These are phyloP conservation scores for Ophiognomonia clavigignenti-juglandacearum DNA, from an alignment of 2,329 filamentous ascomycete genomes.

Conservation along the genomic window DNA sequence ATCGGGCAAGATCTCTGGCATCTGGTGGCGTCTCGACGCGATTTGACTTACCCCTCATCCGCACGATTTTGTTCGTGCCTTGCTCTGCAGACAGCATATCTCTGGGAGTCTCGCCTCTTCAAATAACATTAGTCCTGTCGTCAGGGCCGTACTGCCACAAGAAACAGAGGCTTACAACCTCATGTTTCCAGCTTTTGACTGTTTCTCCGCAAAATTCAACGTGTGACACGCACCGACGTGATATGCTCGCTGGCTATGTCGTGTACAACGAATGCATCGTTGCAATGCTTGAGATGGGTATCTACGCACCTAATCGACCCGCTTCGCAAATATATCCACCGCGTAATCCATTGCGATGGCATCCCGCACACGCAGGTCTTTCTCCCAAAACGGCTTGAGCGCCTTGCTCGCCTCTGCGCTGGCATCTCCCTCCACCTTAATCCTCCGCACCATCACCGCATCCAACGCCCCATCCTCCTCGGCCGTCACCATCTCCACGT, in stretches of 20 bases:
- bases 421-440: slow-evolving; percentile 31
- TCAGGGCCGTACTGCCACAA: slow-evolving; percentile 1
- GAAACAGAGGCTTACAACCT: no score
- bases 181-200: no score
- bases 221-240: no score
- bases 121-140: slow-evolving; percentile 11
- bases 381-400: slow-evolving; percentile 19
- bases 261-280: not conserved
- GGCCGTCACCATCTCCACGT: not conserved
- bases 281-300: not conserved
- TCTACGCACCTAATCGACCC: not conserved
- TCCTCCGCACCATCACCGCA: slow-evolving; percentile 22
- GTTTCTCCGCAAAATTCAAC: no score
- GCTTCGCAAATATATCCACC: slow-evolving; percentile 12
- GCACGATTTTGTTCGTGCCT: slow-evolving; percentile 13
- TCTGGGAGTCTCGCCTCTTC: slow-evolving; percentile 10
- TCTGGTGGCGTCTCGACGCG: slow-evolving; percentile 11
- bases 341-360: slow-evolving; percentile 13
- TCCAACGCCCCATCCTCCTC: not conserved
- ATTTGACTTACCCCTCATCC: slow-evolving; percentile 15
- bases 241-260: not conserved
- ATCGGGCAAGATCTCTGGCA: slow-evolving; percentile 8
- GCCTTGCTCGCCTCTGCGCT: slow-evolving; percentile 24
- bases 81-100: slow-evolving; percentile 12
- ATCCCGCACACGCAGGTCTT: slow-evolving; percentile 8